phyloP scores from a whole-genome alignment of 257 asterid species.

The Plantago elongata region DNA sequence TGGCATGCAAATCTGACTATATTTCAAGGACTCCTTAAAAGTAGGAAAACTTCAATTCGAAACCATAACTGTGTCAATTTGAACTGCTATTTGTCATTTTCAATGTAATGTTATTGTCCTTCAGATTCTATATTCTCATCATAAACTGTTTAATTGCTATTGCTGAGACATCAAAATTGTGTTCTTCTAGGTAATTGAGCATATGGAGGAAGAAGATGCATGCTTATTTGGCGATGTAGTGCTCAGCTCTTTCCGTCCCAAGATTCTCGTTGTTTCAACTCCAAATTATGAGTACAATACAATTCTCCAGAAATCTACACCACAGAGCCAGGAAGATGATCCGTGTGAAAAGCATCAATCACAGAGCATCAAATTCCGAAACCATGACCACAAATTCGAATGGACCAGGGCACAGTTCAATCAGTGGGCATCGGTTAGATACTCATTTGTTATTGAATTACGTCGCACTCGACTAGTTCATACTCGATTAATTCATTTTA shows the following conservation, averaged over 20 bases:
- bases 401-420: conserved; percentile 85
- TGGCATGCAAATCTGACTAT: too few species aligned
- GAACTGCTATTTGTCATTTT: background rate
- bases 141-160: background rate
- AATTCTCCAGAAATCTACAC: conserved; percentile 70
- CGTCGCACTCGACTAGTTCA: too few species aligned
- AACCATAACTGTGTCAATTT: too few species aligned
- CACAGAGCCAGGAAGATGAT: conserved; percentile 55
- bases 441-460: too few species aligned
- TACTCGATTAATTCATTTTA: too few species aligned
- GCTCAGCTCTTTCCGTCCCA: conserved; percentile 62
- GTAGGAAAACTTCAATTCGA: too few species aligned
- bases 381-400: conserved; percentile 92
- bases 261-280: conserved; percentile 75
- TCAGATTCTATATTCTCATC: background rate
- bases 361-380: conserved; percentile 63
- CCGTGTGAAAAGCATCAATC: conserved; percentile 53
- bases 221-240: conserved; percentile 66
- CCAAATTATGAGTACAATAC: conserved; percentile 90
- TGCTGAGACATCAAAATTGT: conserved; percentile 12
- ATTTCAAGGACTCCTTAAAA: too few species aligned
- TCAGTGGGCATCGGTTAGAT: conserved; percentile 83
- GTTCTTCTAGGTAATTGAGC: conserved; percentile 69
- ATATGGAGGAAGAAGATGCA: conserved; percentile 91
- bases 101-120: background rate